Base-by-base conservation (phyloP, 2,329 filamentous ascomycete species). In the Cytospora piceicola region DNA sequence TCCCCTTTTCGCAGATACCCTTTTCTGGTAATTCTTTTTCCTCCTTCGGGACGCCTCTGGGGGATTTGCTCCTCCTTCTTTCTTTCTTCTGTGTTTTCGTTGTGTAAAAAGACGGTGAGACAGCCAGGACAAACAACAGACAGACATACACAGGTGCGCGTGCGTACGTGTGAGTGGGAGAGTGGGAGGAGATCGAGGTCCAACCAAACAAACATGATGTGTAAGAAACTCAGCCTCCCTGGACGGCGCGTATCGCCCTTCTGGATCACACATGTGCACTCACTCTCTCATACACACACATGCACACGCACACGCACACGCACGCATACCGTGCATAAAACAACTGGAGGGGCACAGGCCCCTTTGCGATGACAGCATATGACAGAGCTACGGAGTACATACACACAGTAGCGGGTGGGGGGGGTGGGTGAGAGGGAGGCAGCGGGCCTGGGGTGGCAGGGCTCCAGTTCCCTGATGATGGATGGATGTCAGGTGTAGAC, bases 141-240 rank as follows among this genome's bases (percentile, higher is more conserved):
- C 32, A 29, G 32, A 8, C 32, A 34, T 3, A 20, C 14, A 42
- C 11, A 42, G 27, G 27, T 5, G 5, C 15, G 8, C 39, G 5
- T 15, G 39, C 39, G 39, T 34, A 46, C 42, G 42, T 46, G 20
- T 7, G 42, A 9, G 3, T 4, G 17, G 6, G 6, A 22, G 42
- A 9, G 3, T 4, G 17, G 6, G 6, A 22, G 42, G 11, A 46
- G 42, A 22, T 8, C 3, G 11, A 29, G 27, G 27, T 29, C 11
- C 32, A n/a, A n/a, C 27, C 27, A 22, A 4, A n/a, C 6, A 1
- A 46, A 22, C 20, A 22, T 46, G 42, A 46, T 46, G 42, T 46
- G 42, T 46, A 46, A 46, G 42, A 46, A n/a, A 46, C 42, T n/a
- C 42, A 46, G 42, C 42, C 42, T 46, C 42, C 42, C 42, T 46